These are phyloP conservation scores for Papiliotrema flavescens DNA, from an alignment of 1,284 basidiomycete genomes.

Conservation along the genomic window DNA sequence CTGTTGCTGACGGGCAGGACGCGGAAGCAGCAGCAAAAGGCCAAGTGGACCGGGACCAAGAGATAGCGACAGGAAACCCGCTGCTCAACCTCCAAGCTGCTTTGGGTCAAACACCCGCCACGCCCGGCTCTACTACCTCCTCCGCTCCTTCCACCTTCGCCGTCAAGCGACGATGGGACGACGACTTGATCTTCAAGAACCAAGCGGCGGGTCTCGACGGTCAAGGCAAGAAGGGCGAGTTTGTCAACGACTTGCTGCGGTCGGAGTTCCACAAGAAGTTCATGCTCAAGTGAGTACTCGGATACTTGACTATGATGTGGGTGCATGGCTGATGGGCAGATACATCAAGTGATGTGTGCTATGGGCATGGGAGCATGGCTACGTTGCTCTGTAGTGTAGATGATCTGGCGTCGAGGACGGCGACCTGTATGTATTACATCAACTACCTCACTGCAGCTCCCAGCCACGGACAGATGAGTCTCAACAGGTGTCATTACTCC, in stretches of 20 bases:
- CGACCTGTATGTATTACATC: too few species aligned
- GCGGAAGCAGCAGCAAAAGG: constrained; percentile 65
- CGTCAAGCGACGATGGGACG: constrained; percentile 92
- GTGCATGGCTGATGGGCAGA: not conserved
- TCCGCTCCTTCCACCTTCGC: constrained; percentile 64
- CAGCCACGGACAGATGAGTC: too few species aligned
- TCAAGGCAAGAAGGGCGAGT: constrained; percentile 69
- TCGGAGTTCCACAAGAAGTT: constrained; percentile 75
- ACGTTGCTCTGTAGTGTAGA: too few species aligned
- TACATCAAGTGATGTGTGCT: not conserved
- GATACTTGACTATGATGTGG: too few species aligned
- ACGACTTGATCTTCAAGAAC: constrained; percentile 96
- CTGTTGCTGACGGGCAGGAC: constrained; percentile 52
- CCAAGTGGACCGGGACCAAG: constrained; percentile 66
- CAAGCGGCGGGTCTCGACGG: constrained; percentile 66
- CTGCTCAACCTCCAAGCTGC: constrained; percentile 83
- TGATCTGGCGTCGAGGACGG: too few species aligned
- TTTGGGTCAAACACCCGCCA: constrained; percentile 60
- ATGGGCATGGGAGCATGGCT: too few species aligned
- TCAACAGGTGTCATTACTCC: too few species aligned
- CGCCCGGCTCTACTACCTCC: constrained; percentile 66
- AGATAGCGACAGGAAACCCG: constrained; percentile 81
- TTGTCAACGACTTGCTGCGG: constrained; percentile 87
- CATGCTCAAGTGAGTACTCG: constrained; percentile 43
- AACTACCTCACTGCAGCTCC: too few species aligned